These are phyloP conservation scores for Collybiopsis luxurians DNA, from an alignment of 768 basidiomycete species.

Conservation along the genomic window DNA sequence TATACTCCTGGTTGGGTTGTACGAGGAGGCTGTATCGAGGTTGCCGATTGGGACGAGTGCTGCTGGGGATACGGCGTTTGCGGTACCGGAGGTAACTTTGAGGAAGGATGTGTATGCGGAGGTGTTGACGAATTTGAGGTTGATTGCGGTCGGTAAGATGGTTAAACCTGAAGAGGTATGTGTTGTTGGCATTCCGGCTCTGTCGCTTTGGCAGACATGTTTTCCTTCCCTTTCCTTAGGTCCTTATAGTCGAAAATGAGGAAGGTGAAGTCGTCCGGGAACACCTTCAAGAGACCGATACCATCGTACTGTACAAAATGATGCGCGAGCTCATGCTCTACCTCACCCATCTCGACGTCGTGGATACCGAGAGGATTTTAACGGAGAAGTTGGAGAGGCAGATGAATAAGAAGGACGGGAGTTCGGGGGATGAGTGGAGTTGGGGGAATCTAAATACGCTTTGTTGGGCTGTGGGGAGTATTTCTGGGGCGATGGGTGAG, in stretches of 20 bases:
- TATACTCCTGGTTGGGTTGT: conserved; percentile 71
- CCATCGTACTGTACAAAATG: conserved; percentile 78
- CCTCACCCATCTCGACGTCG: conserved; percentile 74
- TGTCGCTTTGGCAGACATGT: background rate
- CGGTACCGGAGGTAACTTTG: background rate
- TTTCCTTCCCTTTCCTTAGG: conserved; percentile 31
- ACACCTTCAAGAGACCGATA: conserved; percentile 78
- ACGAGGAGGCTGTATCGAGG: conserved; percentile 73
- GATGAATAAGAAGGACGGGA: conserved; percentile 39
- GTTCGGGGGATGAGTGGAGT: conserved; percentile 64
- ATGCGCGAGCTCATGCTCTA: conserved; percentile 81
- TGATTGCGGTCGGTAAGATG: conserved; percentile 82
- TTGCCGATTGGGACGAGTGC: conserved; percentile 25
- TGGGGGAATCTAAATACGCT: conserved; percentile 82
- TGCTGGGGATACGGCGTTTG: too few relatives aligned
- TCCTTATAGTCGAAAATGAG: conserved; percentile 79
- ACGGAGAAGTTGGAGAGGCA: conserved; percentile 76
- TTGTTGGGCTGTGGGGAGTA: conserved; percentile 83
- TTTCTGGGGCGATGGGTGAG: conserved; percentile 81
- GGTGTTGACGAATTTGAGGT: conserved; percentile 64
- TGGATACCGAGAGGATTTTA: conserved; percentile 74
- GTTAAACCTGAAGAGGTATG: conserved; percentile 79
- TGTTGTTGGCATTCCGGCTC: background rate
- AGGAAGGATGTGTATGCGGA: conserved; percentile 61
- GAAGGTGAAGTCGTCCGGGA: conserved; percentile 83